Base-by-base conservation (phyloP, 1,284 basidiomycete genomes). In the Moniliophthora roreri region DNA sequence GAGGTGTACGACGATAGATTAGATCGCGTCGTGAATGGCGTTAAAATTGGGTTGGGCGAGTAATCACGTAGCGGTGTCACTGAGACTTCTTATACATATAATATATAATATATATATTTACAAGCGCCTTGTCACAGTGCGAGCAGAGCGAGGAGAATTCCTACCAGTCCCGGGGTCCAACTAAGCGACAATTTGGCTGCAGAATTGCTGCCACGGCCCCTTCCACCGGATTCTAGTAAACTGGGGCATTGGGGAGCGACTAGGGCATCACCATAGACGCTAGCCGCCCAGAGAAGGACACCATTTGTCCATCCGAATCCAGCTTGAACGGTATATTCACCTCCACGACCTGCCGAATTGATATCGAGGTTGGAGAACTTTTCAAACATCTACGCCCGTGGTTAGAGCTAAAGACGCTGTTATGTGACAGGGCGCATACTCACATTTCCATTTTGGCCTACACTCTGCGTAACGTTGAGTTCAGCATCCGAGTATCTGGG, bases 221-320 rank as follows among this genome's bases (percentile, higher is more conserved):
- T 36, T 8, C 50, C 2, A 2, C 37, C 38, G 24, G 59, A 57
- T 6, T 64, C 63, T 44, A 78, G 60, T 21, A 80, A 67, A 36
- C 74, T 61, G 0, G 92, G 91, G 60, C 91, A 95, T 36, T 74
- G 64, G 0, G 90, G 91, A 1, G 76, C 65, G 41, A 77, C 79
- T 37, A 94, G 78, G 35, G 83, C 69, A 3, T 78, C 55, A 0
- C 91, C 91, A 62, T 88, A 93, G 46, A 77, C 79, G 55, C 81
- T 84, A 4, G 89, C 85, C 7, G 87, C 71, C 87, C 88, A 93
- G 38, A 93, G 79, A 51, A 83, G 68, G 10, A 89, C 90, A 32
- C 91, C 93, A 66, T 95, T 95, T 24, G 92, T 94, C 93, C 93
- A 95, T n/a, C 93, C 91, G 64, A 92, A 91, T 15, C 89, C 89